Conservation (phyloP, 2,329 filamentous ascomycete genomes). For the Acephala macrosclerotiorum region DNA sequence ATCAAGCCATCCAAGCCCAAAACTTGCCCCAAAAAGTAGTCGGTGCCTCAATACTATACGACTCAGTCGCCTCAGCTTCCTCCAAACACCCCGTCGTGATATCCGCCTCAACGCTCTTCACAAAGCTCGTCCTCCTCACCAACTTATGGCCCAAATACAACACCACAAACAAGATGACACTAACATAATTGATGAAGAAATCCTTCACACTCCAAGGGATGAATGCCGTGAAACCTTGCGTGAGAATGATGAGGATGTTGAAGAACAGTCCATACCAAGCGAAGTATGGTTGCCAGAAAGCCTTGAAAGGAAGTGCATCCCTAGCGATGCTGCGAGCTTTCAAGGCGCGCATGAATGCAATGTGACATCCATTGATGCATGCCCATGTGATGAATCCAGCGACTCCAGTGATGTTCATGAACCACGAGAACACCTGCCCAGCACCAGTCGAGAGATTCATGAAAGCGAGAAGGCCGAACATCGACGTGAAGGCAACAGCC, state of each 20-base stretch:
- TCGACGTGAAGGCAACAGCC: slow-evolving; percentile 63
- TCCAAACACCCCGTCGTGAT: slow-evolving; percentile 49
- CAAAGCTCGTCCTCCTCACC: slow-evolving; percentile 46
- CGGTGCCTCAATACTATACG: slow-evolving; percentile 44
- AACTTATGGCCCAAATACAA: slow-evolving; percentile 68
- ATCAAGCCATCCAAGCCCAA: slow-evolving; percentile 34
- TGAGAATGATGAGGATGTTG: slow-evolving; percentile 68
- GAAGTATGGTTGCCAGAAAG: slow-evolving; percentile 68
- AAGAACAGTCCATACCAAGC: slow-evolving; percentile 72
- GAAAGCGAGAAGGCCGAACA: slow-evolving; percentile 70
- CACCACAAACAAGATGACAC: slow-evolving; percentile 67
- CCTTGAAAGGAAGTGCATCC: slow-evolving; percentile 64
- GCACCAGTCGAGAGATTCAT: slow-evolving; percentile 68
- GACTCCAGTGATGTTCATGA: slow-evolving; percentile 74
- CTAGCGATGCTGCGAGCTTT: slow-evolving; percentile 63
- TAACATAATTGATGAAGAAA: slow-evolving; percentile 72
- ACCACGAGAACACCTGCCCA: slow-evolving; percentile 72
- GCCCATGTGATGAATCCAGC: slow-evolving; percentile 76
- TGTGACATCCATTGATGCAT: slow-evolving; percentile 68
- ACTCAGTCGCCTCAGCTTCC: slow-evolving; percentile 42
- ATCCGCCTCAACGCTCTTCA: slow-evolving; percentile 50
- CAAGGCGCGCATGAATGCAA: slow-evolving; percentile 70
- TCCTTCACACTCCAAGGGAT: slow-evolving; percentile 65
- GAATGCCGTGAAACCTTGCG: slow-evolving; percentile 74
- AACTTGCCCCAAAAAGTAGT: slow-evolving; percentile 37